These are phyloP conservation scores for Aspergillus floridensis DNA, from an alignment of 2,329 filamentous ascomycete genomes.

Conservation along the genomic window DNA sequence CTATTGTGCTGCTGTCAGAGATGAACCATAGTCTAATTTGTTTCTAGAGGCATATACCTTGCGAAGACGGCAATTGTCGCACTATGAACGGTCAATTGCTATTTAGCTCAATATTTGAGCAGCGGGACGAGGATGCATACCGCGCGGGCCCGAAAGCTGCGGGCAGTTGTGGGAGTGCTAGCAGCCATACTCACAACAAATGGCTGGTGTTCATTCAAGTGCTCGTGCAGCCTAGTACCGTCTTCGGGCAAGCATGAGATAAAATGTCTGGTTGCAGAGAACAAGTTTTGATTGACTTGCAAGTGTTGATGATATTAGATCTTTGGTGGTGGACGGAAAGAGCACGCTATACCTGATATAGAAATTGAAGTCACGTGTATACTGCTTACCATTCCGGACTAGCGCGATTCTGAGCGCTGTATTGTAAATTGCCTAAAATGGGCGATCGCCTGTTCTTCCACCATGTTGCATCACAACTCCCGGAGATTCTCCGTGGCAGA, in stretches of 20 bases:
- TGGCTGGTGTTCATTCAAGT: too few species aligned
- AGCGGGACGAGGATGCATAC: constrained; percentile 12
- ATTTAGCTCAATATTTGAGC: neutral
- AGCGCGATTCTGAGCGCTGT: neutral
- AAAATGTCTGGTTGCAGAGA: neutral
- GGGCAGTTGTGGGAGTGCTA: constrained; percentile 4
- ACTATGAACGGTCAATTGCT: constrained; percentile 13
- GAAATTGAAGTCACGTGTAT: neutral
- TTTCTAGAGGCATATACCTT: constrained; percentile 19
- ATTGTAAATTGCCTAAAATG: neutral
- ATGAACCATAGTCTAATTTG: neutral
- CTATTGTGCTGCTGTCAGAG: constrained; percentile 4
- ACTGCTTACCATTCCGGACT: neutral
- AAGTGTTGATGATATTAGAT: neutral
- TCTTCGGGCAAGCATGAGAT: too few species aligned
- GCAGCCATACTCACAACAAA: constrained; percentile 9
- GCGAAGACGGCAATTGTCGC: constrained; percentile 28
- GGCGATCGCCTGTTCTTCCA: neutral
- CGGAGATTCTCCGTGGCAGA: constrained; percentile 5
- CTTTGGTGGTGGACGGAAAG: neutral
- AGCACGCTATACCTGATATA: neutral
- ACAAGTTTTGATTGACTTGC: neutral
- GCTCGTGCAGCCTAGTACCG: too few species aligned
- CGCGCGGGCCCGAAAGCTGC: constrained; percentile 24
- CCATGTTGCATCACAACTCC: neutral